These are phyloP conservation scores for Lanmaoa pseudosensibilis DNA, from an alignment of 768 basidiomycete genomes.

Conservation along the genomic window DNA sequence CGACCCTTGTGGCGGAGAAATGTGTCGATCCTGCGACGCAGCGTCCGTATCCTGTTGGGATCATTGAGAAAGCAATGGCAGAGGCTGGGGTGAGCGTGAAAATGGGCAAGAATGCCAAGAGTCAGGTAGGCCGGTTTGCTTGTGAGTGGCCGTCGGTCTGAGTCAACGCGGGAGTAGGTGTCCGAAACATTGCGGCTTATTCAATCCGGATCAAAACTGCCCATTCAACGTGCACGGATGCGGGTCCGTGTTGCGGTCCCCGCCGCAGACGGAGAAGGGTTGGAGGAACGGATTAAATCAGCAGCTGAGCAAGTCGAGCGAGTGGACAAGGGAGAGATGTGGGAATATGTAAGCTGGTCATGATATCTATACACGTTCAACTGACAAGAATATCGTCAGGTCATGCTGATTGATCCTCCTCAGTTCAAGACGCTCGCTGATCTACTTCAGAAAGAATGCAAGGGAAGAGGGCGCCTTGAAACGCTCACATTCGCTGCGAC, in stretches of 20 bases:
- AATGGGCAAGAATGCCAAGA: slow-evolving; percentile 87
- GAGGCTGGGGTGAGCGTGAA: slow-evolving; percentile 94
- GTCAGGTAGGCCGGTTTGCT: slow-evolving; percentile 58
- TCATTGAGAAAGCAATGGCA: slow-evolving; percentile 97
- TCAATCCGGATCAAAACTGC: slow-evolving; percentile 80
- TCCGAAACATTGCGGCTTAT: slow-evolving; percentile 85
- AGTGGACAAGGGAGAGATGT: slow-evolving; percentile 74
- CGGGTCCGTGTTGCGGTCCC: slow-evolving; percentile 82
- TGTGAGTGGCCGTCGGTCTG: neutral
- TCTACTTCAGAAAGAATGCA: slow-evolving; percentile 86
- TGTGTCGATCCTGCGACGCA: slow-evolving; percentile 92
- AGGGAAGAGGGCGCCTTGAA: slow-evolving; percentile 84
- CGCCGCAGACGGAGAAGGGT: slow-evolving; percentile 55
- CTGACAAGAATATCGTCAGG: slow-evolving; percentile 46
- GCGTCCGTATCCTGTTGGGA: slow-evolving; percentile 86
- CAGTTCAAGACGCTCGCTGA: slow-evolving; percentile 90
- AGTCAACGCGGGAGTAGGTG: slow-evolving; percentile 49
- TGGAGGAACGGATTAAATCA: slow-evolving; percentile 71
- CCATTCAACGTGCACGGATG: slow-evolving; percentile 94
- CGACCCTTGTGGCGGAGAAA: slow-evolving; percentile 91
- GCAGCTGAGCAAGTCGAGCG: slow-evolving; percentile 82
- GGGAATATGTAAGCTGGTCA: slow-evolving; percentile 73
- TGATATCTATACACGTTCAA: neutral
- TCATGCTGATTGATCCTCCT: slow-evolving; percentile 89
- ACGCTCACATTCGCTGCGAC: slow-evolving; percentile 74